Evolutionary conservation across 2,329 filamentous ascomycete species (phyloP), one percentile per base, ranked within the genome.

Genomic region (Zymoseptoria brevis): DNA sequence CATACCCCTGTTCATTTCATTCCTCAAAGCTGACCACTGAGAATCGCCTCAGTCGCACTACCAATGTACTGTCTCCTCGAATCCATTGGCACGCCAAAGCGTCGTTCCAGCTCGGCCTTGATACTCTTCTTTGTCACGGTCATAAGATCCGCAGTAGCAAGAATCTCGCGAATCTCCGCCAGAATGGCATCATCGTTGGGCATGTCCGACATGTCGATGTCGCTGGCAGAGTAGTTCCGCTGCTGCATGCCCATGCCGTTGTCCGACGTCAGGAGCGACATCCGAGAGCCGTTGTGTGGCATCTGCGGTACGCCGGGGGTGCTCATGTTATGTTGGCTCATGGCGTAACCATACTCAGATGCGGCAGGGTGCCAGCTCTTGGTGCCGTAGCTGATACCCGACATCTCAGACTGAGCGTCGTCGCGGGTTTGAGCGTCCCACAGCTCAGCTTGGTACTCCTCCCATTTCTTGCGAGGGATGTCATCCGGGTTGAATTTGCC

Each of bases 381-480:
- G 63, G 94, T 99, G 57, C 86, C 93, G 72, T 97, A 99, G 57
- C 89, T 95, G 78, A 90, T 89, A 59, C 93, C 93, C n/a, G 91
- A 96, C 56, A 93, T 78, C 74, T 96, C 93, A 8, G 91, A 96
- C 61, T 83, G 87, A 22, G 86, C 79, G 72, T 99, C 94, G 69
- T 86, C 83, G 61, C 88, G 87, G n/a, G 89, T 95, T 76, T 96
- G 90, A 1, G 89, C 88, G 72, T 99, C 94, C 94, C 93, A 99
- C 51, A 99, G 85, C 80, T 97, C 94, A 63, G 88, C 88, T 75
- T 99, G 94, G 75, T 97, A 99, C 70, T 99, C 94, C 75, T 99
- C 94, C 94, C 94, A 99, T 81, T 89, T 94, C 86, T 97, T 99
- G 77, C 90, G 89, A 19, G 94, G 94, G 66, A 99, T 97, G 45